Percentiles rank a stretch among this genome's conserved stretches.
phyloP scores from a whole-genome alignment of 2,329 filamentous ascomycete genomes.

The Didymella segeticola region DNA sequence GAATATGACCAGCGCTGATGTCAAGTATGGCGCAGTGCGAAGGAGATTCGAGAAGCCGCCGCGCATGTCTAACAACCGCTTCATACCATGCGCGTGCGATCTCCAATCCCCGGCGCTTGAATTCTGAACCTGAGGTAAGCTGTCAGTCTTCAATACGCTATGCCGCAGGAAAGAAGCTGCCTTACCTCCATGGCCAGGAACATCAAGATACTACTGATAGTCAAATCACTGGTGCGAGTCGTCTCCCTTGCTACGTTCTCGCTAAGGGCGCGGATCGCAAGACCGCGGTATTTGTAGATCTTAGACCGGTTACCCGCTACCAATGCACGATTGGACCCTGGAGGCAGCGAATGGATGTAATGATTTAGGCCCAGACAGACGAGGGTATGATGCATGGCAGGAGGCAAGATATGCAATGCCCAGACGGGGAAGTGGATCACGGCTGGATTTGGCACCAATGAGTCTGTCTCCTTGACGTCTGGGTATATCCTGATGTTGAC shows the following conservation, averaged over 20 bases:
- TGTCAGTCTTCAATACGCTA: neutral
- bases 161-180: neutral
- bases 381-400: constrained; percentile 37
- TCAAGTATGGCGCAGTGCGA: constrained; percentile 24
- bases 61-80: constrained; percentile 36
- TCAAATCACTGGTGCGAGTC: constrained; percentile 32
- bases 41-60: constrained; percentile 33
- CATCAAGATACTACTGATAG: constrained; percentile 38
- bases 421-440: constrained; percentile 34
- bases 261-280: constrained; percentile 35
- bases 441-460: constrained; percentile 37
- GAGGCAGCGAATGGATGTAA: constrained; percentile 27
- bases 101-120: constrained; percentile 33
- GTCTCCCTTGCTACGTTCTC: constrained; percentile 32
- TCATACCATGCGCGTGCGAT: constrained; percentile 35
- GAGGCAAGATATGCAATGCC: constrained; percentile 37
- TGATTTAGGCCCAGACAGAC: constrained; percentile 38
- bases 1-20: constrained; percentile 31
- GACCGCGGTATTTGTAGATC: constrained; percentile 39
- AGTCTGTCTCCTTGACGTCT: constrained; percentile 17
- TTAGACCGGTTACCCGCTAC: constrained; percentile 25
- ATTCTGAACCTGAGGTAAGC: constrained; percentile 32
- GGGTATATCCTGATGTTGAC: constrained; percentile 38
- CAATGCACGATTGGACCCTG: constrained; percentile 15
- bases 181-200: constrained; percentile 41